Conservation (phyloP, 2,329 filamentous ascomycete genomes). For the Blastomyces emzantsi region DNA sequence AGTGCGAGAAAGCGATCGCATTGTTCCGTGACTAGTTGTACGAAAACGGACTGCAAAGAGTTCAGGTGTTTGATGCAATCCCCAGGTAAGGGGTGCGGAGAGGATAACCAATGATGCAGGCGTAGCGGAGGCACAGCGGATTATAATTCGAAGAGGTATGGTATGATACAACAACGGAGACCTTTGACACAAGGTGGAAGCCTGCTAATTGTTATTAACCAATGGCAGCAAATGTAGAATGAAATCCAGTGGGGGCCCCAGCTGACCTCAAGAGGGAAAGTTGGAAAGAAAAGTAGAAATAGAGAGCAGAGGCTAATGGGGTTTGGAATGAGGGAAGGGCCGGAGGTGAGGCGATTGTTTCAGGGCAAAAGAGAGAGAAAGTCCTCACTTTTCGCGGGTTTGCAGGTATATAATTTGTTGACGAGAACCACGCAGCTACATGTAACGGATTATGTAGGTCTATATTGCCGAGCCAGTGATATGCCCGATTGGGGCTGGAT, state of each 20-base stretch:
- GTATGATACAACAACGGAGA: not conserved
- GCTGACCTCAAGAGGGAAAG: not conserved
- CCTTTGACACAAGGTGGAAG: not conserved
- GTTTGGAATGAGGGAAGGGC: not conserved
- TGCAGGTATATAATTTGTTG: not conserved
- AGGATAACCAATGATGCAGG: not conserved
- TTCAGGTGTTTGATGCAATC: not conserved
- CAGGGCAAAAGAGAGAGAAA: not conserved
- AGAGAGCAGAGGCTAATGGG: not conserved
- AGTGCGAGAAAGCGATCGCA: not conserved
- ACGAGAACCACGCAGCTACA: not conserved
- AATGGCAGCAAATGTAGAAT: not conserved
- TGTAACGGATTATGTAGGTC: not conserved
- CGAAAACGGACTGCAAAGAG: not conserved
- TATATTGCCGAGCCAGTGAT: not conserved
- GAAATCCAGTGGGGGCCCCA: not conserved
- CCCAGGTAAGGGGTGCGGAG: not conserved
- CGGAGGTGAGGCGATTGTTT: not conserved
- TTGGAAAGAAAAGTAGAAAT: not conserved
- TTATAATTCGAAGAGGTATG: not conserved
- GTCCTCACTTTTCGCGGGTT: not conserved
- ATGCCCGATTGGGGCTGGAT: not conserved
- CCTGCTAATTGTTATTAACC: not conserved
- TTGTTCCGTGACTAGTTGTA: not conserved
- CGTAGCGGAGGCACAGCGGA: not conserved